Percentiles rank a stretch among this genome's conserved stretches.
Conservation (phyloP, 2,329 filamentous ascomycete species). For the Colletotrichum navitas region DNA sequence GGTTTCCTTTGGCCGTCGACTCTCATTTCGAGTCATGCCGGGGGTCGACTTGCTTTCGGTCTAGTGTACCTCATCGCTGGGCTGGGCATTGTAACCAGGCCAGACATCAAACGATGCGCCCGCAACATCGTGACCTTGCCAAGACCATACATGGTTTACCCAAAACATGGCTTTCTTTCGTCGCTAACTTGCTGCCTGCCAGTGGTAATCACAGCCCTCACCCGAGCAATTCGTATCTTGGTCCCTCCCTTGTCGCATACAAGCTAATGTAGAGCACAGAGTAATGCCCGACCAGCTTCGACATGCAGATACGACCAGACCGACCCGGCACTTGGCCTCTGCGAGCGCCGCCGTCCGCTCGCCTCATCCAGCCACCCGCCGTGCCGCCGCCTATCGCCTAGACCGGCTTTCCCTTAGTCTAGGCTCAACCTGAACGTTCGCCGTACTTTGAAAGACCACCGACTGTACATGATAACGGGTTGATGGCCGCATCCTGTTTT, state of each 20-base stretch:
- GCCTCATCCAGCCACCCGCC: constrained; percentile 1
- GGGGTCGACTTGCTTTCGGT: constrained; percentile 12
- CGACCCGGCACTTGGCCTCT: constrained; percentile 24
- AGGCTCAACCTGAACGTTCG: background rate
- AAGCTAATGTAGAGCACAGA: constrained; percentile 1
- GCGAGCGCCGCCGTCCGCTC: constrained; percentile 13
- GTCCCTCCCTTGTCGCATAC: background rate
- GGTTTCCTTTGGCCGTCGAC: no score
- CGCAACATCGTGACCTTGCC: constrained; percentile 22
- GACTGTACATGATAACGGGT: background rate
- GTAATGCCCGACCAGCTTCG: constrained; percentile 1
- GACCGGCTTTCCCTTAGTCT: constrained; percentile 16
- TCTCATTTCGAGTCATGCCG: no score
- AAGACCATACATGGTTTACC: constrained; percentile 6
- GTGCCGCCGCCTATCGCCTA: constrained; percentile 15
- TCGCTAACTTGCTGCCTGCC: constrained; percentile 1
- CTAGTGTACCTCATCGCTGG: constrained; percentile 11
- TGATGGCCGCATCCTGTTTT: constrained; percentile 9
- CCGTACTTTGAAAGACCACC: constrained; percentile 1
- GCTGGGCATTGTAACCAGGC: background rate
- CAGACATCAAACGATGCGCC: background rate
- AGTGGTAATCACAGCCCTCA: background rate
- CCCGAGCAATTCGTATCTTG: background rate
- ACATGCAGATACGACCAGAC: constrained; percentile 29
- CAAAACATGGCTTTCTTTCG: constrained; percentile 19